Evolutionary conservation across 2,329 filamentous ascomycete species (phyloP).

Genomic region (Nemania sp.): DNA sequence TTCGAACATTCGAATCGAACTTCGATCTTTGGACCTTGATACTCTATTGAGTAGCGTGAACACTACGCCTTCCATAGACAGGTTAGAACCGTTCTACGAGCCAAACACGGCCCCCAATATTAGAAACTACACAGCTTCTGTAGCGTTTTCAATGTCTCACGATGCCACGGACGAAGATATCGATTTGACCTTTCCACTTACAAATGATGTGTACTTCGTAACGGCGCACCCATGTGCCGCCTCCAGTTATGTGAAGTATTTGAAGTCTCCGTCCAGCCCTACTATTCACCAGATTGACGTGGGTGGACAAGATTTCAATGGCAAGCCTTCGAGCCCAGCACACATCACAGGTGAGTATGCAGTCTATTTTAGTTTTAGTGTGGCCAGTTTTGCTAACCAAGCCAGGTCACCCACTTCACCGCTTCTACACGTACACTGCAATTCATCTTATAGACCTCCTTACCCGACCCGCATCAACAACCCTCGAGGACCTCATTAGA

Average conservation of each 20-base stretch:
- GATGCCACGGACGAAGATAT: constrained; percentile 56
- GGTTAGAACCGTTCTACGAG: constrained; percentile 56
- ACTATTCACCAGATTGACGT: constrained; percentile 69
- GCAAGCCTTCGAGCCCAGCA: constrained; percentile 60
- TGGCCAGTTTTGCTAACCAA: constrained; percentile 28
- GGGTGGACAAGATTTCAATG: constrained; percentile 58
- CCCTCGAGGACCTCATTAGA: constrained; percentile 38
- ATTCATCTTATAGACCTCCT: constrained; percentile 70
- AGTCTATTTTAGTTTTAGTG: constrained; percentile 6
- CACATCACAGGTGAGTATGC: constrained; percentile 59
- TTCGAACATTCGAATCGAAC: constrained; percentile 59
- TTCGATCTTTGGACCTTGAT: constrained; percentile 64
- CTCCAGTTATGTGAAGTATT: constrained; percentile 66
- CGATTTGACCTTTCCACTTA: constrained; percentile 60
- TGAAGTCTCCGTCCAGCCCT: constrained; percentile 70
- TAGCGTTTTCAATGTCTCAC: constrained; percentile 57
- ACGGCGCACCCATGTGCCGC: constrained; percentile 74
- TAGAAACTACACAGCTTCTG: constrained; percentile 56
- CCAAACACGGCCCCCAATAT: constrained; percentile 49
- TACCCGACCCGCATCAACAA: constrained; percentile 55
- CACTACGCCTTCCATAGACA: constrained; percentile 59
- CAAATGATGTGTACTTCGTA: constrained; percentile 72
- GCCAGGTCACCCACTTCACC: constrained; percentile 72
- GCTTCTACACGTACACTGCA: constrained; percentile 70
- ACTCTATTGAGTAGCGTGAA: constrained; percentile 58